Base-by-base conservation (phyloP, 176 grass and related monocot species). In the Thalia dealbata region DNA sequence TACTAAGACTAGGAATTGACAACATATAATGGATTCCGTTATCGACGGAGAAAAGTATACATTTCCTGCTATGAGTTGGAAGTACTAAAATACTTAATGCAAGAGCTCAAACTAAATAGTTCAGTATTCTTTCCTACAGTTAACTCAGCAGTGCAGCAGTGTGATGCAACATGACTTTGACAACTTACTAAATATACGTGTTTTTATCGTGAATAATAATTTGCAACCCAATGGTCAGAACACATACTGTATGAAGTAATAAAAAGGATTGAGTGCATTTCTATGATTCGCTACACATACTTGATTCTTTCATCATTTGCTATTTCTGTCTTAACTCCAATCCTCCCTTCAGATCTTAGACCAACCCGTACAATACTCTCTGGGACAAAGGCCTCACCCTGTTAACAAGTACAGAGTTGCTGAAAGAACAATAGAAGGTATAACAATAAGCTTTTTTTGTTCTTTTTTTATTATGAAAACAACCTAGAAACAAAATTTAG, bases 311-410 rank as follows among this genome's bases (percentile, higher is more conserved):
- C 80, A 71, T 96, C 92, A 60, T 86, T 80, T 0, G 84, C 73
- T 67, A 76, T 87, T 74, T 78, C 54, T 32, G 84, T 90, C 48
- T 73, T 61, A 23, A 96, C 84, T 74, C 84, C 89, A 72, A 82
- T 82, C 71, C 89, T 87, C 16, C 89, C 89, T 52, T 14, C 76
- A 75, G 67, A 56, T 83, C 92, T 89, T 38, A 77, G 89, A 74
- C 86, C 92, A 87, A 96, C 81, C 67, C 76, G 79, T 16, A 96
- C 82, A 85, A 78, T 84, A 75, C 75, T 88, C 74, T 96, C 89
- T 52, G 92, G 92, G 79, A 96, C 84, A 80, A 96, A 92, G 61
- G 89, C 84, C 82, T 96, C 92, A 21, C 92, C 92, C 92, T 96
- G 80, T 76, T 73, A 81, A 69, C 7, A 60, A 85, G 72, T 71